Evolutionary conservation across 768 basidiomycete genomes (phyloP), one percentile per base, ranked within the genome.

Genomic region (Serendipita sp.): DNA sequence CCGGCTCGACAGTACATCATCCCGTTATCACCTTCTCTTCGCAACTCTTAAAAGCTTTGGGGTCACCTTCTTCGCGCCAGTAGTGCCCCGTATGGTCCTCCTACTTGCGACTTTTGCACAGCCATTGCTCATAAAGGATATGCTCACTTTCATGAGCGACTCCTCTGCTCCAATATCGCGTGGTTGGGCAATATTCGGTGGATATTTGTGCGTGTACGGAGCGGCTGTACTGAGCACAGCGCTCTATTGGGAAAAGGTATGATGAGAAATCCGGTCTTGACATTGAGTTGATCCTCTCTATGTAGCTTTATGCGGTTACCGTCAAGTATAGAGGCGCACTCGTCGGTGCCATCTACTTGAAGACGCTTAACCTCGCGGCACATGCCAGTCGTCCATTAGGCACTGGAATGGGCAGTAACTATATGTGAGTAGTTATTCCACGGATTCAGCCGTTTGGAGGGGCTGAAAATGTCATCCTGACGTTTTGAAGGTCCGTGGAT

Each of bases 141-240:
- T 61, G 42, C 58, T 64, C 4, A 24, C 26, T 11, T 64, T 60
- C 42, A 61, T 64, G 20, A 24, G 38, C 2, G 42, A 53, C 11
- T 42, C 22, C 31, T 31, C 53, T 16, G 42, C 56, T 17, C 30
- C 53, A 28, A 28, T 26, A 26, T 53, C 62, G 11, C 38, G 31
- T 1, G 63, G 63, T 26, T 64, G 63, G 63, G 63, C 63, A 16
- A 56, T 64, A 24, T 56, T 64, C 16, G 63, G 63, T 30, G 63
- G 53, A 20, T 64, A 60, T 41, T 41, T 56, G 3, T 30, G 56
- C 31, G 31, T 64, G n/a, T 64, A 64, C 20, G 42, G 41, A 1
- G 26, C 42, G 17, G 31, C 60, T 26, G 53, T 56, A 11, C 22
- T 42, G 13, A 42, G 56, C 26, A 64, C 53, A 3, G 63, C 63